phyloP scores from a whole-genome alignment of 768 basidiomycete genomes.

The Mycena venus region DNA sequence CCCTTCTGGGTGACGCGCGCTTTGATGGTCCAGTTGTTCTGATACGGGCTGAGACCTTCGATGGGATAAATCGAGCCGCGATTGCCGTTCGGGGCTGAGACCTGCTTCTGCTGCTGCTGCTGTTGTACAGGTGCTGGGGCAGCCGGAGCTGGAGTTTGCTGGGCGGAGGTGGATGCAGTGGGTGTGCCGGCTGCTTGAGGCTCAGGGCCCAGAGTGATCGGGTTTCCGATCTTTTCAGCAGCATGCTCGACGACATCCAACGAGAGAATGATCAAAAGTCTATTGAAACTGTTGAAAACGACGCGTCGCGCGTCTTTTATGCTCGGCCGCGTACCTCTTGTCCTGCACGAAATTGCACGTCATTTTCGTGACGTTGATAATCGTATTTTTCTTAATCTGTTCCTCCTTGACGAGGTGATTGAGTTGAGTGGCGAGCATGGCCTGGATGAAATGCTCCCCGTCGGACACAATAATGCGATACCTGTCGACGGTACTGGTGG shows the following conservation, averaged over 20 bases:
- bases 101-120: constrained; percentile 21
- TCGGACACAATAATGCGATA: constrained; percentile 92
- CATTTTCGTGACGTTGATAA: constrained; percentile 80
- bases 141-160: constrained; percentile 19
- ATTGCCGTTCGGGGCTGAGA: constrained; percentile 36
- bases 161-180: constrained; percentile 43
- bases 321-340: constrained; percentile 76
- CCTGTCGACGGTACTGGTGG: constrained; percentile 61
- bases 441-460: constrained; percentile 87
- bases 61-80: constrained; percentile 77
- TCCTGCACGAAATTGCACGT: constrained; percentile 88
- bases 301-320: not conserved
- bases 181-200: constrained; percentile 36
- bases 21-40: constrained; percentile 99
- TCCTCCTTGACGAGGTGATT: constrained; percentile 80
- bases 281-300: constrained; percentile 42
- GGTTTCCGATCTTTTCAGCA: constrained; percentile 82
- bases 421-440: constrained; percentile 95
- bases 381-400: constrained; percentile 71
- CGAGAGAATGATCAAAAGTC: constrained; percentile 86
- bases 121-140: constrained; percentile 34
- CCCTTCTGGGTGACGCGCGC: constrained; percentile 92
- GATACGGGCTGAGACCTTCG: constrained; percentile 94
- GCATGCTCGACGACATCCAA: constrained; percentile 67
- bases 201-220: constrained; percentile 49